Conservation (phyloP, 345 rosid species). For the Linum lewisii region DNA sequence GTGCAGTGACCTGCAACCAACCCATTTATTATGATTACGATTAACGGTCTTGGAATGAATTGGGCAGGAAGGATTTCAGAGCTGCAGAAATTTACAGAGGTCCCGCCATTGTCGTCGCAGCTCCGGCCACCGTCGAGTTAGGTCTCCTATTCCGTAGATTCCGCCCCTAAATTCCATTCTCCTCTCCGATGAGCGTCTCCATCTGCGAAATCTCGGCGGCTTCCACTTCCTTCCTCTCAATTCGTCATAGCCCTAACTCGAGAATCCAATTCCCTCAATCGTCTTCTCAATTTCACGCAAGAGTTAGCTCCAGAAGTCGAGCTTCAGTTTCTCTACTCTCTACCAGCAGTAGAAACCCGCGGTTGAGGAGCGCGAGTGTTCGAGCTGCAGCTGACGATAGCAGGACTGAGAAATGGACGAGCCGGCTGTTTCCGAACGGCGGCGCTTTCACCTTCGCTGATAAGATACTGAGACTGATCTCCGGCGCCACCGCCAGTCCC, state of each 20-base stretch:
- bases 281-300: slow-evolving; percentile 4
- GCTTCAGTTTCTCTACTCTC: slow-evolving; percentile 8
- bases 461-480: slow-evolving; percentile 57
- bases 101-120: no score
- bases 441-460: slow-evolving; percentile 48
- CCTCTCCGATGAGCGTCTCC: slow-evolving; percentile 33
- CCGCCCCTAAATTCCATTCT: neutral
- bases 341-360: slow-evolving; percentile 10
- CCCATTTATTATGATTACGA: no score
- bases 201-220: slow-evolving; percentile 20
- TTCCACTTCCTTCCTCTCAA: slow-evolving; percentile 11
- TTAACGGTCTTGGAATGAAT: no score
- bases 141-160: neutral
- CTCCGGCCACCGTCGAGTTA: neutral
- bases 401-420: slow-evolving; percentile 38
- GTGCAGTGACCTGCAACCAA: no score
- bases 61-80: no score
- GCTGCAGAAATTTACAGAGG: no score
- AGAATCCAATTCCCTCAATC: slow-evolving; percentile 16
- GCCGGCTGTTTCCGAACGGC: slow-evolving; percentile 44
- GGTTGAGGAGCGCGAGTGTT: slow-evolving; percentile 18
- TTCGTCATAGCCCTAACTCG: slow-evolving; percentile 15
- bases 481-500: slow-evolving; percentile 78
- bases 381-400: slow-evolving; percentile 29
- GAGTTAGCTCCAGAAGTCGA: slow-evolving; percentile 15